Percentiles rank a stretch among this genome's conserved stretches.
phyloP scores from a whole-genome alignment of 345 rosid species.

The Aquilaria sinensis region DNA sequence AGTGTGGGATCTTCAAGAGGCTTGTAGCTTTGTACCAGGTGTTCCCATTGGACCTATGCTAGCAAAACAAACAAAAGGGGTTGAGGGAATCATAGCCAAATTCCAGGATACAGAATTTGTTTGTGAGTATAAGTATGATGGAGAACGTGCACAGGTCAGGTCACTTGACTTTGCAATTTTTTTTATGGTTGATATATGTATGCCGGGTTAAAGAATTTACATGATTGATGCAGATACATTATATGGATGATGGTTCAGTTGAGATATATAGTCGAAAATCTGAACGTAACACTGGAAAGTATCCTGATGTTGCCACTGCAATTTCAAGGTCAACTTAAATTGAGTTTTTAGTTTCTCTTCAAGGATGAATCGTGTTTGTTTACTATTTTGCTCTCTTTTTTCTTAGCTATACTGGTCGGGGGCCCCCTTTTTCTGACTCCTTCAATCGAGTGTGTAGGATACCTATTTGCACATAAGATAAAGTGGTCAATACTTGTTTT shows the following conservation, averaged over 20 bases:
- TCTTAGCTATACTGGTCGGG: too few relatives aligned
- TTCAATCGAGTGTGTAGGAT: too few relatives aligned
- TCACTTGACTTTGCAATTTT: conserved; percentile 2
- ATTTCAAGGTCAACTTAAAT: conserved; percentile 51
- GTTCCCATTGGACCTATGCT: conserved; percentile 97
- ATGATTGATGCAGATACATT: conserved; percentile 59
- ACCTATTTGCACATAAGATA: too few relatives aligned
- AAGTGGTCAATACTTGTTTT: too few relatives aligned
- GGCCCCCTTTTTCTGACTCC: too few relatives aligned
- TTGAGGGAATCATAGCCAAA: conserved; percentile 72
- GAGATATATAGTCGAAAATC: conserved; percentile 97
- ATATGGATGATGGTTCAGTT: conserved; percentile 74
- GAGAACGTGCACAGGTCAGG: conserved; percentile 95
- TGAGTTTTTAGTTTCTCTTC: neutral
- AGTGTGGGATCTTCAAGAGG: conserved; percentile 80
- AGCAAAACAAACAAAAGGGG: conserved; percentile 86
- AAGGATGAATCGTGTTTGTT: too few relatives aligned
- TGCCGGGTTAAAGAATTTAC: conserved; percentile 3
- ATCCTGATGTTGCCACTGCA: conserved; percentile 74
- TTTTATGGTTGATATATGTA: conserved; percentile 5
- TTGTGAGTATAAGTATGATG: conserved; percentile 95
- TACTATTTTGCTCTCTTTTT: too few relatives aligned
- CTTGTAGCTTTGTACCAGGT: conserved; percentile 67
- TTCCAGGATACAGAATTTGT: conserved; percentile 76
- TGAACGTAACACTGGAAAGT: conserved; percentile 86